Evolutionary conservation across 1,139 yeast genomes (phyloP).

Genomic region (Candida neerlandica): DNA sequence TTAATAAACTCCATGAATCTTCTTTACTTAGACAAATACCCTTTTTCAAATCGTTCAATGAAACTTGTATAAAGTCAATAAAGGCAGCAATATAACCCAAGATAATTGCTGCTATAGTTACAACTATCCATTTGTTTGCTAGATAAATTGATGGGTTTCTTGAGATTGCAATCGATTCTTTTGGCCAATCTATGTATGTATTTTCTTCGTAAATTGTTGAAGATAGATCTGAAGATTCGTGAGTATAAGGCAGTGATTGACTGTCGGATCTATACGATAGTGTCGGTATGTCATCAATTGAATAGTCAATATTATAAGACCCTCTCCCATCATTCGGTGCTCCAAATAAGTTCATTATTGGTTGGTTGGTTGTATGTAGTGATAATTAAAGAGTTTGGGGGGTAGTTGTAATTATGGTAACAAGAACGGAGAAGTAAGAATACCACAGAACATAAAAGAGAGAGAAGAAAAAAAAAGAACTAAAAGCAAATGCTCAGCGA

Average conservation of each 20-base stretch:
- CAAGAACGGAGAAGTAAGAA: too few relatives aligned
- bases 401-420: too few relatives aligned
- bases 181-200: slow-evolving; percentile 42
- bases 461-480: not conserved
- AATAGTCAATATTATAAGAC: slow-evolving; percentile 2
- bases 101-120: slow-evolving; percentile 55
- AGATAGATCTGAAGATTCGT: not conserved
- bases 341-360: not conserved
- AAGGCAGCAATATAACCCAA: slow-evolving; percentile 63
- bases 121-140: slow-evolving; percentile 55
- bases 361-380: not conserved
- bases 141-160: slow-evolving; percentile 10
- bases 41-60: slow-evolving; percentile 64
- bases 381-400: too few relatives aligned
- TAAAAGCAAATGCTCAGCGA: not conserved
- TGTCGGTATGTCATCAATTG: slow-evolving; percentile 15
- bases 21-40: slow-evolving; percentile 42
- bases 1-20: slow-evolving; percentile 46
- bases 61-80: slow-evolving; percentile 61
- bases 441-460: not conserved
- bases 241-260: not conserved
- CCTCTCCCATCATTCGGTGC: not conserved
- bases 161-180: slow-evolving; percentile 24
- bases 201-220: slow-evolving; percentile 25
- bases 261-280: slow-evolving; percentile 8